Base-by-base conservation (phyloP, 257 asterid species). In the Solanum microdontum region DNA sequence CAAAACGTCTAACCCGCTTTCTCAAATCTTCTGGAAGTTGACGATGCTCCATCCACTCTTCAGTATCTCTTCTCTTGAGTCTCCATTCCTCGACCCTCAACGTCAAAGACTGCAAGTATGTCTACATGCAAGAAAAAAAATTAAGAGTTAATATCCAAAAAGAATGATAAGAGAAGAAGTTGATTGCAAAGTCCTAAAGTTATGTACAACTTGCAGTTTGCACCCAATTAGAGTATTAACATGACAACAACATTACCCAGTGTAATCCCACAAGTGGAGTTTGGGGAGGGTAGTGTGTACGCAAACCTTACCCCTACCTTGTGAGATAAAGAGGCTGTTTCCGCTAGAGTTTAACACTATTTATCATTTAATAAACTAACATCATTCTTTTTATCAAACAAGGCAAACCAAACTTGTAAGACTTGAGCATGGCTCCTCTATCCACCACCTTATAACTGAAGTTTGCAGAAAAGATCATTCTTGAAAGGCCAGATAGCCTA, bases 31-130 rank as follows among this genome's bases (percentile, higher is more conserved):
- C 98, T 7, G 98, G 99, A 45, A 96, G 98, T 88, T 96, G 99
- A n/a, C 99, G 96, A 88, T 96, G 99, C 82, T 92, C 83, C 99
- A 95, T 96, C 99, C 99, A 96, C 91, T 96, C 99, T 90, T 96
- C 99, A 2, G 98, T 95, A 87, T 96, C 99, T 86, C 98, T 90
- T 90, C 96, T 90, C 92, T 92, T 96, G 33, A 96, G 95, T 87
- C 99, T 93, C 99, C 99, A 95, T 87, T 96, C 98, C 92, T 95
- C 99, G 0, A 93, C 94, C 91, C 99, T 92, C 55, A 96, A 68
- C 23, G 99, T 95, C 86, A 96, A 84, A 55, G 99, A 96, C 82
- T 96, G 98, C 92, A 96, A 88, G 94, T 96, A 96, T 43, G 99
- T 96, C 99, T 96, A 87, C 91, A 88, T 39, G 82, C 37, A 62